Base-by-base conservation (phyloP, 352 stramenopile species). In the Phytophthora cactorum region DNA sequence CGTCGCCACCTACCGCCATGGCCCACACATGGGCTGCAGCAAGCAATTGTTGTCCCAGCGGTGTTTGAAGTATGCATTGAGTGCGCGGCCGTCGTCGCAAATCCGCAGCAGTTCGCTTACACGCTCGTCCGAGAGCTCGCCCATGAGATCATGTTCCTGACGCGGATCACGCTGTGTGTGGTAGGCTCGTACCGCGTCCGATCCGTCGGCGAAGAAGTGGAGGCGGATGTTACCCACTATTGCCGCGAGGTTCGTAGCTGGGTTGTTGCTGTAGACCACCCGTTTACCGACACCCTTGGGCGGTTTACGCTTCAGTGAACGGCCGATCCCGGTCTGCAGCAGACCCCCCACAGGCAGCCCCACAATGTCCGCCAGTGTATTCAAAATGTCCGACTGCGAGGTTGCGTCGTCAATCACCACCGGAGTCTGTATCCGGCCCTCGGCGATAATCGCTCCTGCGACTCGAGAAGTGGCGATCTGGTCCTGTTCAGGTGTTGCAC, bases 341-440 rank as follows among this genome's bases (percentile, higher is more conserved):
- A 92, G 75, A 29, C 81, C 84, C 0, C 73, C 71, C 1, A 72
- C 36, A 10, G 81, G 80, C 0, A 90, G 54, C 3, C 84, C 79
- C 0, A 88, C 74, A n/a, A 92, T 88, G 34, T 92, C 84, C 1
- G 84, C 81, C 15, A 92, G 49, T 7, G 84, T 92, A 47, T 89
- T 90, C 49, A 92, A 73, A 22, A 81, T 61, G 29, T 92, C 84
- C n/a, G 77, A 82, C 27, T 92, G 81, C 0, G 66, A 79, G 15
- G 72, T 61, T 3, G 57, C 72, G 22, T 88, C 77, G 5, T 87
- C 67, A 14, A 89, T 66, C 10, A 89, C 59, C 6, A 69, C 72
- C 0, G 79, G 77, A 4, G 60, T 41, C 22, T 72, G 62, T 27
- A 90, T 75, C 29, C 84, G 63, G 0, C 81, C 79, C 60, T 90